A percentile compares a stretch with the other conserved stretches of the same genome.
These are phyloP conservation scores for Lignosus rhinocerotis DNA, from an alignment of 1,284 basidiomycete genomes.

Conservation along the genomic window DNA sequence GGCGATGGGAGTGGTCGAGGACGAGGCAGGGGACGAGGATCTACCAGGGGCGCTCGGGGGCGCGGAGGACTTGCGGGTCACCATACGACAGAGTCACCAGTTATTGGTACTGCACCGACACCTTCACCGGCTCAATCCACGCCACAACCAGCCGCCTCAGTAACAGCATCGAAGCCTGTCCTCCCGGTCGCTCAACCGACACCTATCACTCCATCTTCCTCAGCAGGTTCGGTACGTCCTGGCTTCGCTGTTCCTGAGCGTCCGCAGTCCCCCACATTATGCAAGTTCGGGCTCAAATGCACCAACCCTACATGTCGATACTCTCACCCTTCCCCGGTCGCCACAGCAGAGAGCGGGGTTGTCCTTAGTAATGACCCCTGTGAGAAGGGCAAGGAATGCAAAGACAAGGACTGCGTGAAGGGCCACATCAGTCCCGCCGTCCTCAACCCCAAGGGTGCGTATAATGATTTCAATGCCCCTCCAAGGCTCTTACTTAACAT, in stretches of 20 bases:
- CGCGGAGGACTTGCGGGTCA: conserved; percentile 35
- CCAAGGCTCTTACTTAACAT: background rate
- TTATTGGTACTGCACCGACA: conserved; percentile 2
- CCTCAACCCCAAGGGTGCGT: conserved; percentile 58
- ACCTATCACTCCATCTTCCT: conserved; percentile 32
- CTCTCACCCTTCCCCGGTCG: conserved; percentile 90
- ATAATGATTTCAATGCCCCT: background rate
- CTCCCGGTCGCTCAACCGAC: conserved; percentile 38
- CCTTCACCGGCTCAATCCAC: conserved; percentile 2
- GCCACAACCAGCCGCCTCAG: conserved; percentile 18
- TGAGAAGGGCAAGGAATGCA: conserved; percentile 81
- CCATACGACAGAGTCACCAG: conserved; percentile 11
- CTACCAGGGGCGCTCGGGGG: conserved; percentile 27
- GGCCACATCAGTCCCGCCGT: conserved; percentile 86
- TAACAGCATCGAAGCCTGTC: conserved; percentile 18
- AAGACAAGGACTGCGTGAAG: conserved; percentile 89
- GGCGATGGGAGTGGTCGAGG: conserved; percentile 36
- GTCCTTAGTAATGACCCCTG: conserved; percentile 91
- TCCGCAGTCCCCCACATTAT: conserved; percentile 82
- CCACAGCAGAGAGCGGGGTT: conserved; percentile 89
- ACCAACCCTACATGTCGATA: conserved; percentile 85
- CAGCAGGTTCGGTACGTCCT: conserved; percentile 36
- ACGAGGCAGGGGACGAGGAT: conserved; percentile 38
- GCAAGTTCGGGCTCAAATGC: conserved; percentile 90
- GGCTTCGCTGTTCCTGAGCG: conserved; percentile 68